These are phyloP conservation scores for Aquilaria sinensis DNA, from an alignment of 345 rosid species.

Conservation along the genomic window DNA sequence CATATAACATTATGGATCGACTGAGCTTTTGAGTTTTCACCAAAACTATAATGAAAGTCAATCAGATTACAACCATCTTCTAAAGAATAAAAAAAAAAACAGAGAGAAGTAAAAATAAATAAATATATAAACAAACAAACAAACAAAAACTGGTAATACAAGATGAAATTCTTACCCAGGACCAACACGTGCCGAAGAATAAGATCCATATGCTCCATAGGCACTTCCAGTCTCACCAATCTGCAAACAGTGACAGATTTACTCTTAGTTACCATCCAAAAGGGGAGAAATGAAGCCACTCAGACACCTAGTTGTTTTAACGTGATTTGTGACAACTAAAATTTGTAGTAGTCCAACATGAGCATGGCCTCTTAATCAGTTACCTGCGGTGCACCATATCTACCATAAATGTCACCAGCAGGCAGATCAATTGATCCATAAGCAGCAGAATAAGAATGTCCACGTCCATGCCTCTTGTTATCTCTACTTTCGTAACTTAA, in stretches of 20 bases:
- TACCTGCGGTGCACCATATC: constrained; percentile 76
- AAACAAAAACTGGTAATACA: constrained; percentile 3
- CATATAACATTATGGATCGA: too few species aligned
- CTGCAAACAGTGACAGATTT: constrained; percentile 29
- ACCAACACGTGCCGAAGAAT: constrained; percentile 72
- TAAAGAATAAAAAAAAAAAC: too few species aligned
- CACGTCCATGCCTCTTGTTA: constrained; percentile 67
- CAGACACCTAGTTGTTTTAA: too few species aligned
- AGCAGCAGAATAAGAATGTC: constrained; percentile 65
- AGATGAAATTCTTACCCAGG: constrained; percentile 57
- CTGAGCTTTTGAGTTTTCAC: too few species aligned
- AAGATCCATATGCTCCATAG: constrained; percentile 82
- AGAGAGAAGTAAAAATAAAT: too few species aligned
- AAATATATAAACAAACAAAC: not conserved
- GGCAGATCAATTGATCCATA: constrained; percentile 64
- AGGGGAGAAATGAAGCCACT: not conserved
- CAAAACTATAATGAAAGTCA: too few species aligned
- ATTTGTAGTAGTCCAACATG: too few species aligned
- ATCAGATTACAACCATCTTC: too few species aligned
- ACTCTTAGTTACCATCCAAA: constrained; percentile 4
- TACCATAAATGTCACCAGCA: constrained; percentile 57
- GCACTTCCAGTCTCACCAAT: constrained; percentile 62
- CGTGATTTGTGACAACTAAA: too few species aligned
- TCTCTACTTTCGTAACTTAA: constrained; percentile 63
- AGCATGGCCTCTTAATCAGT: not conserved